phyloP scores from a whole-genome alignment of 202 grass and related monocot species.

The Carex sylvatica region DNA sequence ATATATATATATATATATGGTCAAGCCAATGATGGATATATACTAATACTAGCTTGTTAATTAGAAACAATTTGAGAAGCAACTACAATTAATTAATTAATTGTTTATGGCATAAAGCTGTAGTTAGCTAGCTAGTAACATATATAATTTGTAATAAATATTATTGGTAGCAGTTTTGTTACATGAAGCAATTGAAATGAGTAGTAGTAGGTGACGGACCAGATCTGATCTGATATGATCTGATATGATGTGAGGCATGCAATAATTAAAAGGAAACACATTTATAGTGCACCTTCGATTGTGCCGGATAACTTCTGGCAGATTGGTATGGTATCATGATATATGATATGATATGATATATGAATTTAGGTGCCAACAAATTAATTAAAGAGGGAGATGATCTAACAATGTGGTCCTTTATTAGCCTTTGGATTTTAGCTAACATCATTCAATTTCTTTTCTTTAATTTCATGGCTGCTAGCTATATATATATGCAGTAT shows the following conservation, averaged over 20 bases:
- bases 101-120: not conserved
- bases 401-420: constrained; percentile 25
- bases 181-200: not conserved
- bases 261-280: constrained; percentile 26
- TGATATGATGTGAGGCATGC: not conserved
- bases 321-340: constrained; percentile 15
- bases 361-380: constrained; percentile 11
- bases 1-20: too few relatives aligned
- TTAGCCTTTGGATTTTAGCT: constrained; percentile 18
- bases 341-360: constrained; percentile 13
- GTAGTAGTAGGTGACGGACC: not conserved
- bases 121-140: not conserved
- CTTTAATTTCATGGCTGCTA: not conserved
- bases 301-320: constrained; percentile 28
- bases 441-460: not conserved
- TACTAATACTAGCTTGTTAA: too few relatives aligned
- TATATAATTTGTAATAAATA: not conserved
- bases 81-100: not conserved
- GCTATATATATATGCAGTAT: not conserved
- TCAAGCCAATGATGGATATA: not conserved
- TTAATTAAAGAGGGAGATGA: constrained; percentile 18
- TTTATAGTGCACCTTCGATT: constrained; percentile 11
- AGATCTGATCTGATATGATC: not conserved
- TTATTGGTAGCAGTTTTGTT: not conserved
- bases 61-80: not conserved